Evolutionary conservation across 2,329 filamentous ascomycete genomes (phyloP).

Genomic region (Magnaporthales sp.): DNA sequence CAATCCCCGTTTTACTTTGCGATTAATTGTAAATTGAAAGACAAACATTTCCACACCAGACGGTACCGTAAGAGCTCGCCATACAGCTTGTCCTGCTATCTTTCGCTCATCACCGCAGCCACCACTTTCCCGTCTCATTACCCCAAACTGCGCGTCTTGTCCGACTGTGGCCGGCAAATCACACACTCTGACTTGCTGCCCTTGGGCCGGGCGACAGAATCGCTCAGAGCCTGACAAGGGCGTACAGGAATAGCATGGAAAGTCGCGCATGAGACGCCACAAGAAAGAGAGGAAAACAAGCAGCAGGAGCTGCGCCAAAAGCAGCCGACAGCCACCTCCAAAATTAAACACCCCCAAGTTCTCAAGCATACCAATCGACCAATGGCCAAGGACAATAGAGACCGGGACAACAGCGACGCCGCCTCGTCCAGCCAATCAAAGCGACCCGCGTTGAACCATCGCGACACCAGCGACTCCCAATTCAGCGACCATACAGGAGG

Average conservation of each 20-base stretch:
- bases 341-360: background rate
- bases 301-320: background rate
- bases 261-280: background rate
- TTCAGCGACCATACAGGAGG: conserved; percentile 20
- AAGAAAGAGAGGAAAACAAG: background rate
- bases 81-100: background rate
- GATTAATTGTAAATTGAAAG: background rate
- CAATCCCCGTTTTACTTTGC: background rate
- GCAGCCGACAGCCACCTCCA: background rate
- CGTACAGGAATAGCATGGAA: background rate
- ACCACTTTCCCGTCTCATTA: background rate
- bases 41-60: background rate
- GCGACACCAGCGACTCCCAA: conserved; percentile 25
- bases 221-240: background rate
- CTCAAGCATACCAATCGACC: background rate
- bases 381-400: conserved; percentile 18
- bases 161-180: background rate
- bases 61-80: background rate
- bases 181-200: background rate
- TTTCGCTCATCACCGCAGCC: background rate
- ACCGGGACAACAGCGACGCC: conserved; percentile 38
- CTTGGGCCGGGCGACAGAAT: background rate
- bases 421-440: conserved; percentile 45
- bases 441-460: conserved; percentile 29
- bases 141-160: background rate